Percentiles rank a stretch among this genome's conserved stretches.
Conservation (phyloP, 805 yeast species). For the Metschnikowia amazonensis region DNA sequence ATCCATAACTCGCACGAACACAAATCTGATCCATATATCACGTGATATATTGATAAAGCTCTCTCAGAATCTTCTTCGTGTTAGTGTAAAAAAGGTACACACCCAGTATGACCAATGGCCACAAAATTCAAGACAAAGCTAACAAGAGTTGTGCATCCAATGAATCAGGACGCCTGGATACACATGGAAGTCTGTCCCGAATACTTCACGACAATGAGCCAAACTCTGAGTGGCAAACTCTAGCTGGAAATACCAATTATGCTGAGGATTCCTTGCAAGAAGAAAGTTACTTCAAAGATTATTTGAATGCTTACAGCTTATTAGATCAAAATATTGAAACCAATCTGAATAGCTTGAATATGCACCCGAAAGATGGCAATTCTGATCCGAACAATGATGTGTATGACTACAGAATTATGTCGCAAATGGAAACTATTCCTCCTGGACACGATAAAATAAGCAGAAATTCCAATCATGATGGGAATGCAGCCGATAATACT, state of each 20-base stretch:
- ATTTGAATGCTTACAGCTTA: background rate
- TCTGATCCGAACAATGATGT: background rate
- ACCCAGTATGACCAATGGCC: conserved; percentile 2
- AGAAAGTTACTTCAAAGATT: background rate
- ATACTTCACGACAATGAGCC: background rate
- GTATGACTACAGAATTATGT: background rate
- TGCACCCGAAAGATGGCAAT: background rate
- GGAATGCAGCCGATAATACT: background rate
- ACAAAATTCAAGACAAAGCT: background rate
- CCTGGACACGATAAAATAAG: background rate
- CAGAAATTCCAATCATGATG: background rate
- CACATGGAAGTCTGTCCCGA: background rate
- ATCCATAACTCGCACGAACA: background rate
- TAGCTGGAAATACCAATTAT: background rate
- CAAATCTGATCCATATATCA: background rate
- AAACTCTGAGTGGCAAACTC: conserved; percentile 1
- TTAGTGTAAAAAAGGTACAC: background rate
- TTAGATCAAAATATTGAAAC: background rate
- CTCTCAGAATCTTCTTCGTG: background rate
- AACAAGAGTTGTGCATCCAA: background rate
- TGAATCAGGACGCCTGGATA: background rate
- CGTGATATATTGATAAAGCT: conserved; percentile 2
- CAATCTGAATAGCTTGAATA: background rate
- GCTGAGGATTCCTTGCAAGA: background rate
- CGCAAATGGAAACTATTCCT: background rate